Conservation (phyloP, 83 land plant species). For the Larix sibirica region DNA sequence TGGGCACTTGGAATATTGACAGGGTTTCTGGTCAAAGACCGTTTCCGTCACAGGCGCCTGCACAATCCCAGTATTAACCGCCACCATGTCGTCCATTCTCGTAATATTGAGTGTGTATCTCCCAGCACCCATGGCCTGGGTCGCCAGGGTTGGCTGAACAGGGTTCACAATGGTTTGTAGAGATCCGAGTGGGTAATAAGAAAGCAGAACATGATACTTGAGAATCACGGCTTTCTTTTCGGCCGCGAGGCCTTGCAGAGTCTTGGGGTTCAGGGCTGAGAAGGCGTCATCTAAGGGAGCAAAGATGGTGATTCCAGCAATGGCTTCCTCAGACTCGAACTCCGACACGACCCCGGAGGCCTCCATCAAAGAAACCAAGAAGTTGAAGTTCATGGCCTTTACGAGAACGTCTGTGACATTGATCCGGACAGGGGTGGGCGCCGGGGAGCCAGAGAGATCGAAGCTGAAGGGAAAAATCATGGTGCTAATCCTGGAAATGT, state of each 20-base stretch:
- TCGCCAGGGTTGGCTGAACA: constrained; percentile 22
- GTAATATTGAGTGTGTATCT: constrained; percentile 28
- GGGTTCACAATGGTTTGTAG: constrained; percentile 14
- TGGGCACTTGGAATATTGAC: constrained; percentile 21
- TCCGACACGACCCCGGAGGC: constrained; percentile 23
- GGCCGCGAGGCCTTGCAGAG: constrained; percentile 13
- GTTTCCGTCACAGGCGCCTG: constrained; percentile 23
- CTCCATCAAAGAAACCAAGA: constrained; percentile 25
- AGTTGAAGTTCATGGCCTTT: constrained; percentile 18
- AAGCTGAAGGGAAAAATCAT: constrained; percentile 28
- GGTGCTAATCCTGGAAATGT: constrained; percentile 21
- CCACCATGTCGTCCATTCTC: constrained; percentile 12
- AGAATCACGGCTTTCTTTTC: constrained; percentile 17
- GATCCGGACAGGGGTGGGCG: neutral
- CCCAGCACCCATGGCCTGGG: constrained; percentile 22
- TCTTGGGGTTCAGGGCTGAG: constrained; percentile 16
- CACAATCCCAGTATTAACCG: constrained; percentile 23
- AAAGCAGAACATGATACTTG: constrained; percentile 19
- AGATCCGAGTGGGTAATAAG: constrained; percentile 22
- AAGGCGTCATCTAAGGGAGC: constrained; percentile 33
- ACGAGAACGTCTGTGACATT: constrained; percentile 23
- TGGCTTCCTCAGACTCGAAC: constrained; percentile 15
- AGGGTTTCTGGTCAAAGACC: constrained; percentile 22
- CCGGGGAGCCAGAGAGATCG: constrained; percentile 10
- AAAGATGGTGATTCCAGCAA: constrained; percentile 30